Percentiles rank a stretch among this genome's conserved stretches.
These are phyloP conservation scores for Corylus avellana DNA, from an alignment of 306 rosid species.

Conservation along the genomic window DNA sequence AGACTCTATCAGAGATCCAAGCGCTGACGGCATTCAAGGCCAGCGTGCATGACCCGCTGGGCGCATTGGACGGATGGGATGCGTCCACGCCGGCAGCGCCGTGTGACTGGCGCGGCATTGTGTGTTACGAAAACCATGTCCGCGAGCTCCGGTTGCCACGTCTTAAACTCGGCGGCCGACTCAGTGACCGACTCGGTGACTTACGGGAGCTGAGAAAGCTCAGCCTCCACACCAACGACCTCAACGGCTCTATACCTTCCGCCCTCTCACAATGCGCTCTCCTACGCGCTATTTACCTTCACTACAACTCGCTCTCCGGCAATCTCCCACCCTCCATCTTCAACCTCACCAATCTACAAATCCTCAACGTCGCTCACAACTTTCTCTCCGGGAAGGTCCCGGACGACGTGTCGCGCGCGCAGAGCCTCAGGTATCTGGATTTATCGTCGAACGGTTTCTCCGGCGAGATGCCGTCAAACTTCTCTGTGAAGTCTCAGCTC, in stretches of 20 bases:
- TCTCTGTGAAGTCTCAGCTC: constrained; percentile 51
- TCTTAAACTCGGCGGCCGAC: constrained; percentile 59
- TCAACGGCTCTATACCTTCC: constrained; percentile 66
- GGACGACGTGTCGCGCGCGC: constrained; percentile 22
- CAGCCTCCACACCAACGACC: constrained; percentile 69
- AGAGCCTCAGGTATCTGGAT: constrained; percentile 54
- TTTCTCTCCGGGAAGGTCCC: constrained; percentile 49
- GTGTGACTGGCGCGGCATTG: constrained; percentile 76
- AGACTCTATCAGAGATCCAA: constrained; percentile 39
- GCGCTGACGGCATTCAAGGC: constrained; percentile 58
- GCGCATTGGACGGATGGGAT: constrained; percentile 60
- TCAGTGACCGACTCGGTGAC: constrained; percentile 42
- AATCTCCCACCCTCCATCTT: constrained; percentile 47
- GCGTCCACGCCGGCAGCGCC: constrained; percentile 64
- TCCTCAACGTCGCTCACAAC: constrained; percentile 61
- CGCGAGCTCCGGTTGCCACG: constrained; percentile 64
- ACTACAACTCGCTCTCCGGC: constrained; percentile 68
- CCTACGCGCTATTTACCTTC: constrained; percentile 69
- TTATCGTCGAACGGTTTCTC: constrained; percentile 58
- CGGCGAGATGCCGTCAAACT: constrained; percentile 57
- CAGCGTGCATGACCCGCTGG: constrained; percentile 60
- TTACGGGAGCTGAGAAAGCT: constrained; percentile 54
- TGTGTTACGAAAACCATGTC: constrained; percentile 55
- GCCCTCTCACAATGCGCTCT: constrained; percentile 60
- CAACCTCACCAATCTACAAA: constrained; percentile 70